Percentiles rank a stretch among this genome's conserved stretches.
Conservation (phyloP, 441 rosid species). For the Metrosideros polymorpha region DNA sequence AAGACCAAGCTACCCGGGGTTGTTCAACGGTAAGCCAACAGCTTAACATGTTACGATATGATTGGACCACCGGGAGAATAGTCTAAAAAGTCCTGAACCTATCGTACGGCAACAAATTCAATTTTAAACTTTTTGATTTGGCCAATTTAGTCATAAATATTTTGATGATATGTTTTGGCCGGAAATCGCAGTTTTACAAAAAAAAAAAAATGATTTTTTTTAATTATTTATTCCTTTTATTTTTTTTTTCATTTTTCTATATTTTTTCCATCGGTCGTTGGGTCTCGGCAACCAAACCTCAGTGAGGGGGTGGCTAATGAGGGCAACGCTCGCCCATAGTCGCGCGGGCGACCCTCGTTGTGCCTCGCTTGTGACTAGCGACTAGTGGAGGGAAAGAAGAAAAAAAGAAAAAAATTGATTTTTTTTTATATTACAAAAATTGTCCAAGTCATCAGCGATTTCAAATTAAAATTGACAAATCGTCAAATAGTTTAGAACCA, state of each 20-base stretch:
- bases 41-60: neutral
- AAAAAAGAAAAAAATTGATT: neutral
- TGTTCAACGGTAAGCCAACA: rapidly evolving
- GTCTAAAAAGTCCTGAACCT: neutral
- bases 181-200: neutral
- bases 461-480: neutral
- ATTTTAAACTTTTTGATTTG: too few relatives aligned
- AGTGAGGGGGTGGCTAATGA: neutral
- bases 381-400: neutral
- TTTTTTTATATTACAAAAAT: neutral
- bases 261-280: rapidly evolving
- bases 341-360: neutral
- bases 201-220: too few relatives aligned
- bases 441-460: rapidly evolving
- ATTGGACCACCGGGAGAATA: rapidly evolving
- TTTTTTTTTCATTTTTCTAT: neutral
- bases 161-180: neutral
- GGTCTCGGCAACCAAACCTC: neutral
- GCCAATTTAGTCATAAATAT: neutral
- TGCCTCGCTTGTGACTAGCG: neutral
- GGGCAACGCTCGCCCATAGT: neutral
- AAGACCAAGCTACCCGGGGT: neutral
- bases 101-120: rapidly evolving
- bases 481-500: rapidly evolving
- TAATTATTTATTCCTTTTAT: neutral